A percentile compares a stretch with the other conserved stretches of the same genome.
Conservation (phyloP, 495 filamentous ascomycete genomes). For the Cercophora scortea region DNA sequence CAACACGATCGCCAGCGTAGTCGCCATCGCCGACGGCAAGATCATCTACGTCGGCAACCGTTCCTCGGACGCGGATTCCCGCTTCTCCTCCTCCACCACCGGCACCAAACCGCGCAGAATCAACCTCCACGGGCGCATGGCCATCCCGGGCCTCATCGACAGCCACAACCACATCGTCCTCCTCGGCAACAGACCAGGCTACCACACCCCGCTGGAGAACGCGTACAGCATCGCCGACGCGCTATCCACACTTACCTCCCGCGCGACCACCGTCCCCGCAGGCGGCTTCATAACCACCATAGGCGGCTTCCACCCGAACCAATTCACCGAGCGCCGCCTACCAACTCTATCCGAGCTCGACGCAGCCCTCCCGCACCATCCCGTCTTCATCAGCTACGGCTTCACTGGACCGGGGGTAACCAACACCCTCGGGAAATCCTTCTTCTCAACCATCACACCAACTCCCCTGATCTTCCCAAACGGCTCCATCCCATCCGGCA, state of each 20-base stretch:
- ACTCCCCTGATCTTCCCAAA: conserved; percentile 1
- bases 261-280: conserved; percentile 3
- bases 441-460: conserved; percentile 6
- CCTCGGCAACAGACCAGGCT: conserved; percentile 16
- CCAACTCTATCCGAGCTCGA: conserved; percentile 20
- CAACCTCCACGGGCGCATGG: conserved; percentile 11
- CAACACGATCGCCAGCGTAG: conserved; percentile 7
- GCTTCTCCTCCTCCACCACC: neutral
- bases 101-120: neutral
- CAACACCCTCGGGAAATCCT: conserved; percentile 13
- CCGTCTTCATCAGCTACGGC: conserved; percentile 14
- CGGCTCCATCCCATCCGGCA: conserved; percentile 11
- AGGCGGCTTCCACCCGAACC: conserved; percentile 18
- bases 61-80: conserved; percentile 2
- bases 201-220: conserved; percentile 19
- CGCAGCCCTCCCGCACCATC: conserved; percentile 11
- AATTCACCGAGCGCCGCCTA: conserved; percentile 15
- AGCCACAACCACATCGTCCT: conserved; percentile 22
- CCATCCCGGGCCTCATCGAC: conserved; percentile 19
- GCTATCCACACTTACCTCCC: neutral
- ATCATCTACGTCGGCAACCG: conserved; percentile 20
- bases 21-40: conserved; percentile 14
- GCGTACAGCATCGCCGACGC: conserved; percentile 14
- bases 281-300: conserved; percentile 19
- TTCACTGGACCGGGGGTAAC: conserved; percentile 16